phyloP scores from a whole-genome alignment of 352 stramenopile genomes.

The Blastocystis hominis region DNA sequence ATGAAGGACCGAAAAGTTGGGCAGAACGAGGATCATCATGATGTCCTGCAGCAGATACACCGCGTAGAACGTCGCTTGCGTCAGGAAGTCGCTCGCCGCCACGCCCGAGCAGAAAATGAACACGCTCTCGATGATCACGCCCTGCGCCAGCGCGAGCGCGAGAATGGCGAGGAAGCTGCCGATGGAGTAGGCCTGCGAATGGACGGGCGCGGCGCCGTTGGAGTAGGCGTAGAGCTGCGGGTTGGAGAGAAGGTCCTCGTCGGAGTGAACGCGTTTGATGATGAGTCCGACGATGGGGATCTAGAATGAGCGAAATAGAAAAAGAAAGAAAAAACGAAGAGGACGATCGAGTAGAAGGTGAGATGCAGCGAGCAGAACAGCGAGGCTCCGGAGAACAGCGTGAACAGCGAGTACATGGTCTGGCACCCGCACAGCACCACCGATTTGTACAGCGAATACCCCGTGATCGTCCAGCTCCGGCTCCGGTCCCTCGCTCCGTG shows the following conservation, averaged over 20 bases:
- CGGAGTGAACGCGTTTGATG: not conserved
- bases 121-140: not conserved
- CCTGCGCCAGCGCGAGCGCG: not conserved
- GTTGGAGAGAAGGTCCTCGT: constrained; percentile 10
- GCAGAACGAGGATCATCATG: constrained; percentile 4
- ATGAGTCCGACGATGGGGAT: constrained; percentile 4
- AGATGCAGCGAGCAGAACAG: constrained; percentile 67
- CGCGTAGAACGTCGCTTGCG: not conserved
- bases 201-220: not conserved
- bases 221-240: constrained; percentile 13
- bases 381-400: constrained; percentile 71
- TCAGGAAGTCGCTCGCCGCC: not conserved
- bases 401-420: constrained; percentile 70
- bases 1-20: not conserved
- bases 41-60: constrained; percentile 25
- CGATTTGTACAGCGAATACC: constrained; percentile 71
- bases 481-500: constrained; percentile 66
- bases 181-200: not conserved
- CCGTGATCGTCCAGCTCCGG: constrained; percentile 48
- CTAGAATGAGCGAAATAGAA: not conserved
- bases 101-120: not conserved
- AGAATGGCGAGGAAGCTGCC: not conserved
- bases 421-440: not conserved
- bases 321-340: not conserved
- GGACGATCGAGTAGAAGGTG: constrained; percentile 19